These are phyloP conservation scores for Gracilaria gracilis DNA, from an alignment of 23 red algal genomes.

Conservation along the genomic window DNA sequence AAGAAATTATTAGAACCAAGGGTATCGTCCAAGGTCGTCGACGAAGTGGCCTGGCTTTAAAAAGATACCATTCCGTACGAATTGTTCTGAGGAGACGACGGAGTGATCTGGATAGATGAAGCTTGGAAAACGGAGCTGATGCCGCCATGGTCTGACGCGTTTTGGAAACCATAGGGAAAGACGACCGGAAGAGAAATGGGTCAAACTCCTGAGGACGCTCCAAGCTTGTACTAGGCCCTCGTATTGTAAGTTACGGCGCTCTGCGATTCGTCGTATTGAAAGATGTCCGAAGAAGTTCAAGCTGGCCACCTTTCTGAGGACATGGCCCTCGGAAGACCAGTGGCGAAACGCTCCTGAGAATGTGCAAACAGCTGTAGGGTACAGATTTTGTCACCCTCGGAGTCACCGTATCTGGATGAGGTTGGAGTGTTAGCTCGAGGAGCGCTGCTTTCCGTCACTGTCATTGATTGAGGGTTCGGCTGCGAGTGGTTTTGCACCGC, in stretches of 20 bases:
- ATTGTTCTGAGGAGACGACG: constrained; percentile 13
- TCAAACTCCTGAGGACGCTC: neutral
- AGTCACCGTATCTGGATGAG: too few species aligned
- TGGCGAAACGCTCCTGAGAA: neutral
- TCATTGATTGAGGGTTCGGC: neutral
- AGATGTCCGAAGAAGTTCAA: neutral
- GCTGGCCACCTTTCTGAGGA: neutral
- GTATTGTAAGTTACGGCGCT: neutral
- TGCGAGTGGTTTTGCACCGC: neutral
- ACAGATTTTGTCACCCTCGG: neutral
- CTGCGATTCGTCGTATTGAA: neutral
- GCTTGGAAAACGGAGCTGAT: constrained; percentile 3
- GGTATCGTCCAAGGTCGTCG: constrained; percentile 35
- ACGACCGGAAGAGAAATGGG: neutral
- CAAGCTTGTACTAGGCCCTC: too few species aligned
- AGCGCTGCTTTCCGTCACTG: too few species aligned
- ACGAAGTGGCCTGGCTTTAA: constrained; percentile 9
- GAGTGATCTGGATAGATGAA: neutral
- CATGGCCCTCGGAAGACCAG: too few species aligned
- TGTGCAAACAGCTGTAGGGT: neutral
- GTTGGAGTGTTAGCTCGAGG: too few species aligned
- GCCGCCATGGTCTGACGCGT: constrained; percentile 6
- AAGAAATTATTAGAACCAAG: constrained; percentile 8
- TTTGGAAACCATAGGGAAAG: neutral
- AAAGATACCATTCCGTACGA: constrained; percentile 26